Evolutionary conservation across 352 stramenopile species (phyloP), one percentile per base, ranked within the genome.

Genomic region (Phytophthora pluvialis): DNA sequence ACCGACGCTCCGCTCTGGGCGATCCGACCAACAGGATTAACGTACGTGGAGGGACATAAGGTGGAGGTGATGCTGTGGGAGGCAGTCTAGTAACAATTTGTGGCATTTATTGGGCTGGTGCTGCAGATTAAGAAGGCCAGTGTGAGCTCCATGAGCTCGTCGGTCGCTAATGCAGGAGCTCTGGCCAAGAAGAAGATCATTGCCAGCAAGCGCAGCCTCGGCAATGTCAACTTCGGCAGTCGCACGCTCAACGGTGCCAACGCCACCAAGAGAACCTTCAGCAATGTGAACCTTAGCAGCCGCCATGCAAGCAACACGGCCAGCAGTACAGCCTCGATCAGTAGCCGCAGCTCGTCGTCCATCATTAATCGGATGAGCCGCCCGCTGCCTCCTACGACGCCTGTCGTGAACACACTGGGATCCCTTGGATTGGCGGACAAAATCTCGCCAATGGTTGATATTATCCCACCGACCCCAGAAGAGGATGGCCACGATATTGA

Each of bases 1-100:
- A 94, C 68, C 69, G 83, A 39, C 81, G 80, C 25, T 33, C 44
- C 10, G 83, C 66, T 33, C 62, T 93, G 16, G 77, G 83, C 5
- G 82, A 94, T 66, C 78, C 83, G 46, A 93, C 83, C 45, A 91
- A 94, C 72, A 83, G 86, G 47, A 79, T 91, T 18, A 86, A 79
- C 45, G 78, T 91, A 80, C 59, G 75, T 73, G 6, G 25, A 63
- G 4, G 44, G 45, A 45, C 32, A 9, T 4, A 29, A 29, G 2
- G 4, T 18, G 4, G 21, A 21, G 21, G n/a, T n/a, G 16, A 15
- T 31, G 18, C 29, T 43, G 35, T 28, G 16, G 36, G 29, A 18
- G 25, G 28, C 18, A 1, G 15, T 12, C 4, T 31, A 45, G 42
- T 70, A n/a, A 70, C 42, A 26, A 40, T 51, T n/a, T 11, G 21